Evolutionary conservation across 1,284 basidiomycete species (phyloP), one percentile per base, ranked within the genome.

Genomic region (Clitocybe nebularis): DNA sequence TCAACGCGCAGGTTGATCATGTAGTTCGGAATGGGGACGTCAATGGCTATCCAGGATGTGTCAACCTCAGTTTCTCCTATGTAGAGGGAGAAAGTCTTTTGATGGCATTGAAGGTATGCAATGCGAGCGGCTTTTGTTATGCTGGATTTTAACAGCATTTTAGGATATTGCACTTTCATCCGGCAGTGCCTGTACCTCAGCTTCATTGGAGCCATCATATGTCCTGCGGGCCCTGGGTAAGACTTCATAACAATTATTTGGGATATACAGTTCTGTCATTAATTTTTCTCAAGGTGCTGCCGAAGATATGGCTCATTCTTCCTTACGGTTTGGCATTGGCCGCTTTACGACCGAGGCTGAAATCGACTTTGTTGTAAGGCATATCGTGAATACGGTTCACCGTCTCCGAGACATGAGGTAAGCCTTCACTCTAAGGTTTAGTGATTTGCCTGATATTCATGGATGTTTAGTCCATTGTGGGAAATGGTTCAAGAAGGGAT

Each of bases 401-500:
- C 62, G 63, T 43, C 62, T 77, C 35, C 66, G 74, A 28, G 74
- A 77, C 36, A 77, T 76, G 74, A 83, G 77, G 77, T 77, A 39
- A 29, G 70, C 57, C n/a, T 14, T 30, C 3, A 30, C 28, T n/a
- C n/a, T n/a, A n/a, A n/a, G n/a, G n/a, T n/a, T n/a, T n/a, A n/a
- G n/a, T n/a, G n/a, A n/a, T n/a, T n/a, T n/a, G n/a, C n/a, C n/a
- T n/a, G n/a, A n/a, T n/a, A n/a, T n/a, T n/a, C n/a, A n/a, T n/a
- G n/a, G n/a, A n/a, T n/a, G n/a, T n/a, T n/a, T 45, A 89, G 89
- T 60, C 94, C 94, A 19, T 67, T 97, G 38, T 97, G 93, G 93
- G 94, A 96, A 70, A 95, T 97, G 93, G 91, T 96, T 9, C 91
- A 95, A 66, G 94, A 96, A 60, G 96, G 95, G 30, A 93, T 99